These are phyloP conservation scores for Tuber umbilicatum DNA, from an alignment of 495 filamentous ascomycete genomes.

Conservation along the genomic window DNA sequence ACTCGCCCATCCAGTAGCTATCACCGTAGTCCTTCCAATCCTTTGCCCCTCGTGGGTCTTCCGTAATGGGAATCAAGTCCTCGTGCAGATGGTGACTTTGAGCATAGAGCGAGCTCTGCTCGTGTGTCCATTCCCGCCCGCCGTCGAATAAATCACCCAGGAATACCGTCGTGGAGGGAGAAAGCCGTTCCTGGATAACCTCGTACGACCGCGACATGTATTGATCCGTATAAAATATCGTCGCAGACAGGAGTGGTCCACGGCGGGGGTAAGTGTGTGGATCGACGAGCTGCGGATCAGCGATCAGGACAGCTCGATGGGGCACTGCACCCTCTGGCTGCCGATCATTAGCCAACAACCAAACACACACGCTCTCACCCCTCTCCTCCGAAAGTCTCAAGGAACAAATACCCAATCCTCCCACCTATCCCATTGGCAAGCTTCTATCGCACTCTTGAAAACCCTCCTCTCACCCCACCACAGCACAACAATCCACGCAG, in stretches of 20 bases:
- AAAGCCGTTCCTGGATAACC: conserved; percentile 59
- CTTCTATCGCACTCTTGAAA: conserved; percentile 59
- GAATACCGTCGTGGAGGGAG: conserved; percentile 79
- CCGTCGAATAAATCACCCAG: conserved; percentile 95
- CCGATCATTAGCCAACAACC: conserved; percentile 12
- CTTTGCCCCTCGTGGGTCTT: conserved; percentile 41
- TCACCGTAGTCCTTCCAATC: conserved; percentile 70
- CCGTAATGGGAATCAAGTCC: conserved; percentile 52
- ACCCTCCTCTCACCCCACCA: conserved; percentile 83
- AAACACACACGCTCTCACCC: neutral
- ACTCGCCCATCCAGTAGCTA: conserved; percentile 76
- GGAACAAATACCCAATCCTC: conserved; percentile 69
- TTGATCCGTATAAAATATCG: conserved; percentile 75
- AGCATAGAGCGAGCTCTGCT: conserved; percentile 30
- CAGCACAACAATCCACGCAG: conserved; percentile 67
- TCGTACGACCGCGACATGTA: conserved; percentile 77
- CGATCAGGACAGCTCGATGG: conserved; percentile 79
- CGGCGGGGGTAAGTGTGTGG: conserved; percentile 93
- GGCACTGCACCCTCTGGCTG: conserved; percentile 71
- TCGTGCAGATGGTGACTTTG: conserved; percentile 45
- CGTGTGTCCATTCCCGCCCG: conserved; percentile 80
- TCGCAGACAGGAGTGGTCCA: conserved; percentile 79
- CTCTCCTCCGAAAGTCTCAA: neutral
- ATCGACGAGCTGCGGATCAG: conserved; percentile 96
- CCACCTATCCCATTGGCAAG: conserved; percentile 81